A percentile compares a stretch with the other conserved stretches of the same genome.
Conservation (phyloP, 768 basidiomycete genomes). For the Phanerochaete carnosa region DNA sequence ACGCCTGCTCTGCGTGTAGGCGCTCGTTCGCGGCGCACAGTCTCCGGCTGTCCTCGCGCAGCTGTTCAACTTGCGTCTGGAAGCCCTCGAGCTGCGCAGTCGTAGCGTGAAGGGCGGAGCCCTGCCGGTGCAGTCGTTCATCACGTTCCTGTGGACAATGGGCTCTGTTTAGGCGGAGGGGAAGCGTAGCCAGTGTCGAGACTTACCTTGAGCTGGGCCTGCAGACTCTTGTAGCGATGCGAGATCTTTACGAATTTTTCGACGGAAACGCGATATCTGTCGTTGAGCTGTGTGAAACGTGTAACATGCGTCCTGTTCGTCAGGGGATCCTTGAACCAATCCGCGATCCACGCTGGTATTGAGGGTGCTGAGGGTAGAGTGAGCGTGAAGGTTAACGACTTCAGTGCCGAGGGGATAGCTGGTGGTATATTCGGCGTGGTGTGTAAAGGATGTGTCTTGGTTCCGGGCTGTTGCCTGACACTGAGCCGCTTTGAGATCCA, state of each 20-base stretch:
- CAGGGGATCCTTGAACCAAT: neutral
- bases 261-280: neutral
- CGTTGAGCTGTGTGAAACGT: neutral
- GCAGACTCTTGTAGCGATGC: neutral
- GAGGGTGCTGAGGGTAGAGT: neutral
- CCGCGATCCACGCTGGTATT: neutral
- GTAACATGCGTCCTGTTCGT: neutral
- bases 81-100: neutral
- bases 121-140: neutral
- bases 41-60: neutral
- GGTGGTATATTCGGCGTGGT: neutral
- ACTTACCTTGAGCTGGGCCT: conserved; percentile 4
- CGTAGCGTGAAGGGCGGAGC: neutral
- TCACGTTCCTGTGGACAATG: conserved; percentile 4
- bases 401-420: neutral
- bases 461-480: neutral
- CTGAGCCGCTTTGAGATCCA: neutral
- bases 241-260: neutral
- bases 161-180: neutral
- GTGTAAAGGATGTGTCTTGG: neutral
- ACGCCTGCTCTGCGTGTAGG: neutral
- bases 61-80: neutral
- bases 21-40: neutral
- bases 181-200: neutral
- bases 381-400: neutral